Base-by-base conservation (phyloP, 2,329 filamentous ascomycete species). In the Furcasterigmium sp. region DNA sequence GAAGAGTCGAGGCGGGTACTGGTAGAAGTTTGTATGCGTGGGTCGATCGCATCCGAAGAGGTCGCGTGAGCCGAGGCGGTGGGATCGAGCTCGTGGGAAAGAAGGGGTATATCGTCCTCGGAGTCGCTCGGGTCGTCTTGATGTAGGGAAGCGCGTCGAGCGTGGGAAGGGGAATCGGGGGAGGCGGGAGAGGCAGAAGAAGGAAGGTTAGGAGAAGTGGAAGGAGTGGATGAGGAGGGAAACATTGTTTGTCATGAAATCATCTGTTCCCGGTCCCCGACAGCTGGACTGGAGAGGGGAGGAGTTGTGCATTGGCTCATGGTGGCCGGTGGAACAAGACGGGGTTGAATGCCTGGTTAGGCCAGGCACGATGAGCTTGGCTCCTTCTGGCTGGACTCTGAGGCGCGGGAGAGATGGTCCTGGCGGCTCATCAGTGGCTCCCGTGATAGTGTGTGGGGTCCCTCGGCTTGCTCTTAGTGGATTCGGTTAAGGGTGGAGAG, bases 51-150 rank as follows among this genome's bases (percentile, higher is more conserved):
- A 28, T 21, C 17, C 20, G 39, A 17, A 14, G 45, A 40, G 47
- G 39, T 49, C 45, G 47, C 42, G 47, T 49, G 47, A 23, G 20
- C 47, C 30, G 45, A 28, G 14, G 47, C 44, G 13, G 45, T 20
- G 6, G 45, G 38, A 26, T 41, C 13, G 29, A 15, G 19, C 15
- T 32, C 36, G 28, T 25, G 36, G 38, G 34, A 34, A 29, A 38
- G 30, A 36, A 25, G 23, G 34, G 46, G n/a, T 28, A 29, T 11
- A 37, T 28, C 19, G 37, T 35, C 32, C n/a, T 35, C 32, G n/a
- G 32, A 5, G 32, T 15, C 17, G 15, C 18, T 11, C n/a, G 32
- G 9, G 32, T 15, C 17, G 15, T 35, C n/a, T 9, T 15, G n/a
- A 11, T 35, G n/a, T 35, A 21, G 11, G 15, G 19, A 26, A 42